Base-by-base conservation (phyloP, 768 basidiomycete species). In the Agaricus blazei region DNA sequence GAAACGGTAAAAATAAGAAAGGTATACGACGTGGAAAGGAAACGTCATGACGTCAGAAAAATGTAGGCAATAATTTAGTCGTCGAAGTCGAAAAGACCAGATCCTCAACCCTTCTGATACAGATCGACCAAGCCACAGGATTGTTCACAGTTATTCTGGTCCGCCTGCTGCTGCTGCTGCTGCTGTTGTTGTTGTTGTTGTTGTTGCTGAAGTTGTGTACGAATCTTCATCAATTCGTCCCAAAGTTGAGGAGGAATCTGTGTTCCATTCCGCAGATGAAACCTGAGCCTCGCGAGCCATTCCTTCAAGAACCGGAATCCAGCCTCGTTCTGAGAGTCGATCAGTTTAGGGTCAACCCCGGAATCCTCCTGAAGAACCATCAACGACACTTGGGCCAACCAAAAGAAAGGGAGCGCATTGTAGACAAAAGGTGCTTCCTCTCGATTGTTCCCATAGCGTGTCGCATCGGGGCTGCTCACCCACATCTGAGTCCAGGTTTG, bases 401-500 rank as follows among this genome's bases (percentile, higher is more conserved):
- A 85, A 65, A 83, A 85, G 65, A 81, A 81, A 9, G 82, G 82
- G 9, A 83, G 65, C 15, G 77, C 78, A 56, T 78, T 69, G 57
- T 63, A 70, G 15, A 75, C 63, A 63, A 78, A 77, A 3, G 75
- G 67, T 9, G 69, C 69, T 41, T 69, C 71, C 12, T 67, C 62
- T 11, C 51, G 53, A 43, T 60, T 59, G 43, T 65, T 63, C 55
- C 70, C 66, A 23, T 63, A 60, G 4, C 60, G 60, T 36, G 66
- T 62, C 11, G 67, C 65, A 52, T 73, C 71, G 8, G 73, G 73
- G 58, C 66, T 71, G 31, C 67, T 65, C 44, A 71, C 65, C 83
- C 83, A 84, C 65, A 77, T 74, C 61, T 78, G 75, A 42, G 83
- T 69, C 83, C 83, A 85, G 60, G 78, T 80, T 62, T 84, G 81